These are phyloP conservation scores for Dendrobium huoshanense DNA, from an alignment of 106 monocot species.

Conservation along the genomic window DNA sequence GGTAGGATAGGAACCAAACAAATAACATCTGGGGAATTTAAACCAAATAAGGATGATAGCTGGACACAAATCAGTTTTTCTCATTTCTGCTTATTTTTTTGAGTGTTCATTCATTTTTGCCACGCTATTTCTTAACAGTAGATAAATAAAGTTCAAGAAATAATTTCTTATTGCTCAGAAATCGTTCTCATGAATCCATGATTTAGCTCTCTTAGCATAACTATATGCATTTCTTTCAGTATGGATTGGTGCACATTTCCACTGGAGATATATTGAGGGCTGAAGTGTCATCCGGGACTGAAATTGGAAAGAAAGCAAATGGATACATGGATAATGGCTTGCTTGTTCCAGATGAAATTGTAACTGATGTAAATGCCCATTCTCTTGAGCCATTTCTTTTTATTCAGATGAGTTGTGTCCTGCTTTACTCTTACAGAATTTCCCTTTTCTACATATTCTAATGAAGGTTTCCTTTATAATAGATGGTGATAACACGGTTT, in stretches of 20 bases:
- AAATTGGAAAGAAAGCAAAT: constrained; percentile 86
- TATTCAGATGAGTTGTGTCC: background rate
- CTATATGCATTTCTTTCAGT: constrained; percentile 28
- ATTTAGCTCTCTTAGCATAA: too few species aligned
- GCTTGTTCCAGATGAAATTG: constrained; percentile 86
- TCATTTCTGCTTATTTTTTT: background rate
- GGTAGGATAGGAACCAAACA: too few species aligned
- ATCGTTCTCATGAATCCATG: background rate
- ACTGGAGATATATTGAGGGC: constrained; percentile 92
- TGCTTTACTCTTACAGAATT: background rate
- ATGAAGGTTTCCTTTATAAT: background rate
- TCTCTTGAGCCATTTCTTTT: background rate
- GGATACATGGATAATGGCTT: constrained; percentile 82
- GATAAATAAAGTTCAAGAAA: background rate
- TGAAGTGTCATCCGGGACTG: constrained; percentile 67
- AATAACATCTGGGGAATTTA: too few species aligned
- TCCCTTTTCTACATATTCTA: background rate
- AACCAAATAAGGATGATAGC: too few species aligned
- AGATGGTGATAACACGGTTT: constrained; percentile 75
- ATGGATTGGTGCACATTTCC: constrained; percentile 87
- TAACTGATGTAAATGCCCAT: constrained; percentile 54
- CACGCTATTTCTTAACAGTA: background rate
- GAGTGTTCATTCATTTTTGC: background rate
- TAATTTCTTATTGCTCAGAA: background rate
- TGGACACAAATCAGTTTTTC: too few species aligned